Evolutionary conservation across 2,329 filamentous ascomycete genomes (phyloP).

Genomic region (Rhynchosporium secalis): DNA sequence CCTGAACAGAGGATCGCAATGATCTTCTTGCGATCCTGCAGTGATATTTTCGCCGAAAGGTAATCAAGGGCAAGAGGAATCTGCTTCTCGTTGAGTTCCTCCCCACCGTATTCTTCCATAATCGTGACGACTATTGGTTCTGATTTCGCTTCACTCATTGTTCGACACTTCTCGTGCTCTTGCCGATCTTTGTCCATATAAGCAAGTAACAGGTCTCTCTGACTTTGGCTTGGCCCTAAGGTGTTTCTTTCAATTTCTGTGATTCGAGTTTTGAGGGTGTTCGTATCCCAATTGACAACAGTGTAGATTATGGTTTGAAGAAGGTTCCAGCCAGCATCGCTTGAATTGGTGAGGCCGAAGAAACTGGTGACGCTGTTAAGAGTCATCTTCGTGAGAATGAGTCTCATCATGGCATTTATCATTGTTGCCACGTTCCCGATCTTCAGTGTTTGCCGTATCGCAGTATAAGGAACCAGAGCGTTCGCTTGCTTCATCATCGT

Average conservation of each 20-base stretch:
- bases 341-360: slow-evolving; percentile 69
- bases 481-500: slow-evolving; percentile 71
- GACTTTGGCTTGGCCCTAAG: slow-evolving; percentile 58
- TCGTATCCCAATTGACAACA: slow-evolving; percentile 70
- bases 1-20: slow-evolving; percentile 65
- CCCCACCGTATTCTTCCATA: slow-evolving; percentile 46
- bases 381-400: slow-evolving; percentile 77
- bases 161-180: slow-evolving; percentile 59
- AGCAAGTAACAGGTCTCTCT: slow-evolving; percentile 59
- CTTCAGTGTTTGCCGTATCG: slow-evolving; percentile 71
- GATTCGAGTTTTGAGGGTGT: slow-evolving; percentile 65
- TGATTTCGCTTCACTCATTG: slow-evolving; percentile 18
- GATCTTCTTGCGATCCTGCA: slow-evolving; percentile 73
- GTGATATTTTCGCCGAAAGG: slow-evolving; percentile 67
- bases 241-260: slow-evolving; percentile 65
- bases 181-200: slow-evolving; percentile 54
- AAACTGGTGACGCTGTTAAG: slow-evolving; percentile 75
- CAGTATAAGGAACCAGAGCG: slow-evolving; percentile 67
- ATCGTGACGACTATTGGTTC: slow-evolving; percentile 68
- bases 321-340: slow-evolving; percentile 79
- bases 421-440: slow-evolving; percentile 80
- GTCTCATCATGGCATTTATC: slow-evolving; percentile 71
- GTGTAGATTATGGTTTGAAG: slow-evolving; percentile 72
- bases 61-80: slow-evolving; percentile 69
- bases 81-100: slow-evolving; percentile 56